A percentile compares a stretch with the other conserved stretches of the same genome.
These are phyloP conservation scores for Vaccinium myrtillus DNA, from an alignment of 148 eudicot genomes.

Conservation along the genomic window DNA sequence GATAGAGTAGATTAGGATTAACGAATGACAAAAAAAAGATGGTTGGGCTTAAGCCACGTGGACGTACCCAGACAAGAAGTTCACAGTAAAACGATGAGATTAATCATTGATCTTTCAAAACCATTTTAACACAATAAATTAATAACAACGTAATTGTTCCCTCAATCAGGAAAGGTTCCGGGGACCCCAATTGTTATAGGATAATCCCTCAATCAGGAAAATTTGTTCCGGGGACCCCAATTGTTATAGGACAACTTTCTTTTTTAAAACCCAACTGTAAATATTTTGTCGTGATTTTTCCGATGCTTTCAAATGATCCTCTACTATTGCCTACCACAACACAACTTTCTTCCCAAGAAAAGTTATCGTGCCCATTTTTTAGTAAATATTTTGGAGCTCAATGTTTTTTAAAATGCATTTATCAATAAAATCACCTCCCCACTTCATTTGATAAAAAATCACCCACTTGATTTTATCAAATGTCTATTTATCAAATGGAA, in stretches of 20 bases:
- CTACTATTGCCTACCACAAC: not conserved
- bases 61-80: not conserved
- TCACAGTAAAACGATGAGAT: not conserved
- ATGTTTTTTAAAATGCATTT: no score
- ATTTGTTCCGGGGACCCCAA: not conserved
- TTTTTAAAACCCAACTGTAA: not conserved
- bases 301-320: not conserved
- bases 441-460: no score
- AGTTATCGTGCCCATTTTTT: no score
- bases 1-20: no score
- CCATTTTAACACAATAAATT: no score
- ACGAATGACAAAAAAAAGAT: no score
- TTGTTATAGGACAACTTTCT: not conserved
- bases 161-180: not conserved
- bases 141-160: not conserved
- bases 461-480: no score
- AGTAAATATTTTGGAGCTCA: no score
- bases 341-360: not conserved
- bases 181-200: not conserved
- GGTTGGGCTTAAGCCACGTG: not conserved
- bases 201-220: not conserved
- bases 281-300: not conserved
- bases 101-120: not conserved
- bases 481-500: no score
- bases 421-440: no score